Evolutionary conservation across 306 rosid species (phyloP).

Genomic region (Alnus rubra): DNA sequence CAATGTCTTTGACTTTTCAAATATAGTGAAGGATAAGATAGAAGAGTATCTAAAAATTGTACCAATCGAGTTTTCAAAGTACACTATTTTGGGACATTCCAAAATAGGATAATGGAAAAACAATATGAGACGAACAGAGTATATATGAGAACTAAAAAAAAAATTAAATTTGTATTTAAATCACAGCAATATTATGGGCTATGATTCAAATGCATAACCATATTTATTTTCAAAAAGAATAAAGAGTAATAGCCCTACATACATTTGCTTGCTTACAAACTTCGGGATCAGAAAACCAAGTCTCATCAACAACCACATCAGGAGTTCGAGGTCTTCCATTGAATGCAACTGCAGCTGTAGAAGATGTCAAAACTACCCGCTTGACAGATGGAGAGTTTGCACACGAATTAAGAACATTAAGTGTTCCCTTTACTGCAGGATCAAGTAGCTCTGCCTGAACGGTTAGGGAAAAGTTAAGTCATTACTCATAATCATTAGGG

Average conservation of each 20-base stretch:
- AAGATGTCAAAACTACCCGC: constrained; percentile 57
- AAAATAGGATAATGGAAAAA: neutral
- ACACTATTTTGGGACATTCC: neutral
- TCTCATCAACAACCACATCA: constrained; percentile 48
- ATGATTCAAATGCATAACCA: neutral
- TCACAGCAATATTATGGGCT: neutral
- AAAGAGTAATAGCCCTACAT: neutral
- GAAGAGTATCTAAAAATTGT: neutral
- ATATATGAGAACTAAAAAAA: neutral
- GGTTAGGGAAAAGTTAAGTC: neutral
- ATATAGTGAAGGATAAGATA: neutral
- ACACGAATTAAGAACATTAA: constrained; percentile 48
- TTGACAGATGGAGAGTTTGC: constrained; percentile 40
- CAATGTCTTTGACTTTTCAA: neutral
- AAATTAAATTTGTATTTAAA: neutral
- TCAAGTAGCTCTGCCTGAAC: constrained; percentile 54
- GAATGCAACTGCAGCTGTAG: constrained; percentile 44
- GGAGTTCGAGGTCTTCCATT: constrained; percentile 40
- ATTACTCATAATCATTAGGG: neutral
- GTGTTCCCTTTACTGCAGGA: constrained; percentile 64
- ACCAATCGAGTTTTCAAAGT: neutral
- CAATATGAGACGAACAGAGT: neutral
- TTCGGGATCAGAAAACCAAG: constrained; percentile 52
- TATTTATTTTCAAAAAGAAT: neutral
- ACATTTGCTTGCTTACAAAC: constrained; percentile 44